Evolutionary conservation across 2,329 filamentous ascomycete genomes (phyloP), one percentile per base, ranked within the genome.

Genomic region (Calonectria naviculata): DNA sequence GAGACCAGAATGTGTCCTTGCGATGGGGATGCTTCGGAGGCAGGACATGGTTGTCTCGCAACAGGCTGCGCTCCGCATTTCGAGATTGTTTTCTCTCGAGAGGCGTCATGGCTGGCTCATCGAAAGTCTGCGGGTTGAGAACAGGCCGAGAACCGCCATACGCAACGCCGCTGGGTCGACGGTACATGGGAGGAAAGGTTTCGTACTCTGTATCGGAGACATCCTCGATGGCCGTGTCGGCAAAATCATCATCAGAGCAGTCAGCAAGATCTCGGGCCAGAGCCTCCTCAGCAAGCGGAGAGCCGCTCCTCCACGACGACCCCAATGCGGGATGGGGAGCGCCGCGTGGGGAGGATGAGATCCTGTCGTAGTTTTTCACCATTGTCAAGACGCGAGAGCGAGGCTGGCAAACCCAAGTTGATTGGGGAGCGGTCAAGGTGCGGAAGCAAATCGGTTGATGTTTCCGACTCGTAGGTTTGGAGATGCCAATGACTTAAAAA

Each of bases 141-240:
- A 93, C 89, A 4, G 93, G 92, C 65, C 94, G 88, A 1, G 91
- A 89, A 28, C 92, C 92, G 15, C 93, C 93, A 71, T 90, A 94
- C 34, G 93, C 92, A 49, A 97, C 92, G 79, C 92, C 93, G 75
- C 91, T 93, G 1, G 95, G 94, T 54, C 95, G 90, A 67, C 93
- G 91, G 84, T 97, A 98, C 76, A 87, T 87, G 79, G 82, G 85
- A 67, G 85, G 87, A n/a, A 83, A 83, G 21, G 80, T 78, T 13
- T 84, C 84, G 52, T 86, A 79, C 61, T 85, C 80, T 63, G 80
- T 75, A 5, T 82, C 83, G 2, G 77, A 76, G 31, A 75, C 78
- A 19, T 81, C 80, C 29, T 79, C 78, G 47, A 80, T 65, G 19
- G 78, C 79, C 24, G 79, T 78, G 42, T 82, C 80, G 28, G 77